These are phyloP conservation scores for Picocystis sp. DNA, from an alignment of 163 green algal species.

Conservation along the genomic window DNA sequence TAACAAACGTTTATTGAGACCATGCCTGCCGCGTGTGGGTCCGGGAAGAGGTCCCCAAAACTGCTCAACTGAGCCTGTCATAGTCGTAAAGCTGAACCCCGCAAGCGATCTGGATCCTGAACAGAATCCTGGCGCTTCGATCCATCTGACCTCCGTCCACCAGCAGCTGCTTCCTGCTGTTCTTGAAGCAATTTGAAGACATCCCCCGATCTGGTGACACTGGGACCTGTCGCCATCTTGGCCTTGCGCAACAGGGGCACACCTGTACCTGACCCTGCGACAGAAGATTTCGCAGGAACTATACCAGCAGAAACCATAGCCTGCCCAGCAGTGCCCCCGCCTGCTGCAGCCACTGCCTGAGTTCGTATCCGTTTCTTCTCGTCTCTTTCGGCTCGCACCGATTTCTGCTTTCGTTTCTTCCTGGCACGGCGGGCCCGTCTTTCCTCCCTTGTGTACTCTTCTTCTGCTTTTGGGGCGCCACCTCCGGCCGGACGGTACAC, in stretches of 20 bases:
- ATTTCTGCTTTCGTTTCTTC: slow-evolving; percentile 50
- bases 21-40: too few species aligned
- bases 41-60: too few species aligned
- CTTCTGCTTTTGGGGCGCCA: slow-evolving; percentile 31
- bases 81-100: too few species aligned
- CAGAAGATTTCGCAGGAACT: slow-evolving; percentile 16
- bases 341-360: slow-evolving; percentile 16
- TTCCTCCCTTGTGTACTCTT: slow-evolving; percentile 56
- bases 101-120: too few species aligned
- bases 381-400: slow-evolving; percentile 24
- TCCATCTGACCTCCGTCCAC: not conserved
- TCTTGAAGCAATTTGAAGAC: slow-evolving; percentile 58
- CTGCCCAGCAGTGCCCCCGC: slow-evolving; percentile 8
- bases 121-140: not conserved
- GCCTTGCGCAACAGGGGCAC: not conserved
- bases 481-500: slow-evolving; percentile 31
- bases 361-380: slow-evolving; percentile 13
- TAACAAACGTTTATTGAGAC: too few species aligned
- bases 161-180: slow-evolving; percentile 11
- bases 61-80: too few species aligned
- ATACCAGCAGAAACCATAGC: slow-evolving; percentile 11
- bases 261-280: slow-evolving; percentile 7
- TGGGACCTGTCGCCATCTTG: slow-evolving; percentile 17
- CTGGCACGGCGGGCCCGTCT: slow-evolving; percentile 33
- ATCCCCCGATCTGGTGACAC: slow-evolving; percentile 30